Percentiles rank a stretch among this genome's conserved stretches.
Evolutionary conservation across 306 rosid genomes (phyloP).

Genomic region (Glycine latifolia): DNA sequence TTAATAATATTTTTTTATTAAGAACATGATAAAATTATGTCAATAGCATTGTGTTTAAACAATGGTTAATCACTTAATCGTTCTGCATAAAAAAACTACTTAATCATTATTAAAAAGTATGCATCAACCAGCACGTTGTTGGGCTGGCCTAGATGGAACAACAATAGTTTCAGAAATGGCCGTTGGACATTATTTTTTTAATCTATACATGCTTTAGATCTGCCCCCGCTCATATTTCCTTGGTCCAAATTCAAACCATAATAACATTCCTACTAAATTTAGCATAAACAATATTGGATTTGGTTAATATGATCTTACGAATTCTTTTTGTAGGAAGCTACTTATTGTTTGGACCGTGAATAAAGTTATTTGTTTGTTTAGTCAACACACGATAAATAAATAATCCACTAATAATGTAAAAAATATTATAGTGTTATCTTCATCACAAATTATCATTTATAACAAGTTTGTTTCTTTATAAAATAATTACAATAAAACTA

Average conservation of each 20-base stretch:
- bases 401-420: too few relatives aligned
- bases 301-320: background rate
- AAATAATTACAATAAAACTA: too few relatives aligned
- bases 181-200: constrained; percentile 40
- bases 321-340: background rate
- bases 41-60: background rate
- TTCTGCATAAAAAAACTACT: background rate
- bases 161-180: constrained; percentile 16
- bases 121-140: background rate
- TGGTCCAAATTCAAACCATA: constrained; percentile 6
- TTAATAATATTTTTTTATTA: background rate
- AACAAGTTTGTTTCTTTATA: too few relatives aligned
- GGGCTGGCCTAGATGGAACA: background rate
- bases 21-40: background rate
- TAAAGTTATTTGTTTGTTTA: background rate
- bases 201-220: background rate
- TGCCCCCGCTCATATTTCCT: background rate
- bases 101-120: background rate
- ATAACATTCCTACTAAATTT: background rate
- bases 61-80: too few relatives aligned
- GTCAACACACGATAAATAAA: background rate
- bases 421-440: too few relatives aligned
- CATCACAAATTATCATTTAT: too few relatives aligned
- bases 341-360: background rate
- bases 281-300: background rate